Evolutionary conservation across 495 filamentous ascomycete genomes (phyloP).

Genomic region (Sordaria brevicollis): DNA sequence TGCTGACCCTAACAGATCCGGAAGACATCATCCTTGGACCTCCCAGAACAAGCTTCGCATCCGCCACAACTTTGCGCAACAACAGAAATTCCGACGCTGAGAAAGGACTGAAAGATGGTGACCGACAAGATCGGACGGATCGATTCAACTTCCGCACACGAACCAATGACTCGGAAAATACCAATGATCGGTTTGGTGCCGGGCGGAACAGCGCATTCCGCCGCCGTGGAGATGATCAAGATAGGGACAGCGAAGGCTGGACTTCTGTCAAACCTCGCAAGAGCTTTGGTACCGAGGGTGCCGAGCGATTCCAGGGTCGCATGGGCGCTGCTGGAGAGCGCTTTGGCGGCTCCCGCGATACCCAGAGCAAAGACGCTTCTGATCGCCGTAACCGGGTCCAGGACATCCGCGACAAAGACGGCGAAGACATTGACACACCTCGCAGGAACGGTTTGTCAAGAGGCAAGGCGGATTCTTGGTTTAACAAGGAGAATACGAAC

Average conservation of each 20-base stretch:
- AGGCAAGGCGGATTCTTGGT: constrained; percentile 36
- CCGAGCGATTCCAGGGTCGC: constrained; percentile 49
- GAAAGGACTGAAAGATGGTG: constrained; percentile 36
- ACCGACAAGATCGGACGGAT: constrained; percentile 52
- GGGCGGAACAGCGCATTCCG: constrained; percentile 37
- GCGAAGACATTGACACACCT: constrained; percentile 40
- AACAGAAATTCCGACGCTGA: constrained; percentile 42
- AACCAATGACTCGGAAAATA: constrained; percentile 56
- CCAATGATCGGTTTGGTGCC: constrained; percentile 38
- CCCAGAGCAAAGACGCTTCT: constrained; percentile 24
- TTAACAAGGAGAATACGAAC: constrained; percentile 22
- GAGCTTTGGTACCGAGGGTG: constrained; percentile 53
- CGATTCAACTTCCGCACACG: constrained; percentile 58
- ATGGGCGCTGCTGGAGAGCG: constrained; percentile 37
- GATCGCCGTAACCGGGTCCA: constrained; percentile 33
- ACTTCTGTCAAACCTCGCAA: constrained; percentile 53
- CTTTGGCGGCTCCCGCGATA: constrained; percentile 15
- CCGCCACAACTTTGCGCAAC: constrained; percentile 48
- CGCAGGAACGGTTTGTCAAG: constrained; percentile 45
- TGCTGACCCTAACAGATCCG: constrained; percentile 31
- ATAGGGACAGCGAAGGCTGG: constrained; percentile 48
- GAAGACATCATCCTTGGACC: constrained; percentile 87
- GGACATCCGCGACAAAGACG: constrained; percentile 43
- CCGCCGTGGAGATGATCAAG: constrained; percentile 44
- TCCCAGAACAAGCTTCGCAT: constrained; percentile 78